Evolutionary conservation across 164 flowering plant genomes (phyloP), one percentile per base, ranked within the genome.

Genomic region (Sedum album): DNA sequence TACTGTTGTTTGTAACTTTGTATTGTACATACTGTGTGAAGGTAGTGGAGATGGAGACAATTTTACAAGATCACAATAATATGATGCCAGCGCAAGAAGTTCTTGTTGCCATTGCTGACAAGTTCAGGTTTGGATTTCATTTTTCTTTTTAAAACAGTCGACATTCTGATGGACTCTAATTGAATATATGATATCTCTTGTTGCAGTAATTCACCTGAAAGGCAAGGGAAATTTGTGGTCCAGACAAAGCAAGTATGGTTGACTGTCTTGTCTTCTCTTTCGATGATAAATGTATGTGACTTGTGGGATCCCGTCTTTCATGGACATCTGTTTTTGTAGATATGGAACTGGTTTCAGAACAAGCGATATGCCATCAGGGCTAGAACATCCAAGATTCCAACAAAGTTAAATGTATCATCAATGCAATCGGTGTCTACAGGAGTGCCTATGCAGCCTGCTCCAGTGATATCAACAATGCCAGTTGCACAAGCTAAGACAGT

Each of bases 311-410:
- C n/a, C n/a, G n/a, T n/a, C n/a, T n/a, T n/a, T n/a, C n/a, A 44
- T 44, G 14, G 2, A 14, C 14, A 44, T 44, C 9, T 11, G 61
- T 60, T 36, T 68, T 80, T n/a, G n/a, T 62, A 93, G 96, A 83
- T 93, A 42, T 94, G 89, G 96, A 94, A 90, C 72, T 94, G 99
- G 99, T 94, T 94, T 74, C 99, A 94, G 65, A 94, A 94, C 72
- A 88, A 89, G 78, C 83, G 99, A 60, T 90, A 90, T 81, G 89
- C 97, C 8, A 78, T 88, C 14, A 85, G 91, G 77, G 84, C 95
- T 60, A 91, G 82, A 83, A 66, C 79, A 57, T 74, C 76, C 28
- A 91, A 82, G 77, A 68, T 77, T 76, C 88, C 91, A 60, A 86
- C 79, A 31, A 89, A 90, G 74, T 73, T 82, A 60, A 81, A 66